phyloP scores from a whole-genome alignment of 2,329 filamentous ascomycete species.

The Aspergillus sergii region DNA sequence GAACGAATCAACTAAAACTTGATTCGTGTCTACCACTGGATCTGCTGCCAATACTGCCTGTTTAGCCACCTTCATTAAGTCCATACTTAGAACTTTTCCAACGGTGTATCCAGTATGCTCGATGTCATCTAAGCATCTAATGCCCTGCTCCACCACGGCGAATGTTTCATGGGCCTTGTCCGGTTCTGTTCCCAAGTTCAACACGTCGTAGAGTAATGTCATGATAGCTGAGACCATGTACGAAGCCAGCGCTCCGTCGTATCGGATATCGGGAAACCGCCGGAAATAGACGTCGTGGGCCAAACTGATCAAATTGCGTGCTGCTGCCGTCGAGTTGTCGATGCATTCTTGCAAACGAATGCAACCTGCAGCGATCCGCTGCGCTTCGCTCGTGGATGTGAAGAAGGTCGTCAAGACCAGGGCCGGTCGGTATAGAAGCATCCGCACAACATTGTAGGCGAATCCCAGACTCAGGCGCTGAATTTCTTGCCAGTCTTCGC shows the following conservation, averaged over 20 bases:
- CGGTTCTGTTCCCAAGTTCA: constrained; percentile 8
- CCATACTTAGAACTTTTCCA: constrained; percentile 17
- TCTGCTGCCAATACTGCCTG: constrained; percentile 13
- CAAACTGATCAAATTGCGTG: constrained; percentile 13
- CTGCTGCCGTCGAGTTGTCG: constrained; percentile 10
- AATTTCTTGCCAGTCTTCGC: constrained; percentile 18
- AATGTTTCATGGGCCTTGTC: constrained; percentile 15
- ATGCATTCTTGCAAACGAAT: constrained; percentile 11
- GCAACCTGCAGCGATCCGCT: constrained; percentile 6
- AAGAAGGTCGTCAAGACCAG: constrained; percentile 17
- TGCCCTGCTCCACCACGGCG: constrained; percentile 15
- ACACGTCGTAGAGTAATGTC: constrained; percentile 17
- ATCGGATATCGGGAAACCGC: constrained; percentile 15
- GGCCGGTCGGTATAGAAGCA: constrained; percentile 15
- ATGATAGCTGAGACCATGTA: constrained; percentile 14
- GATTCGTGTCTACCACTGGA: constrained; percentile 16
- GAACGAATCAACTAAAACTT: constrained; percentile 14
- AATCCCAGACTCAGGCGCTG: constrained; percentile 15
- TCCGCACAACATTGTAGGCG: constrained; percentile 12
- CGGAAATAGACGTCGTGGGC: constrained; percentile 16
- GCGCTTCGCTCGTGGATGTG: constrained; percentile 8
- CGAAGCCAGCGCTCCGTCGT: constrained; percentile 13
- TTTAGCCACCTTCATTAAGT: constrained; percentile 21
- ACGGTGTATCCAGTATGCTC: constrained; percentile 17
- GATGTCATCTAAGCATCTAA: constrained; percentile 19